Evolutionary conservation across 352 stramenopile species (phyloP).

Genomic region (Phytophthora meadii): DNA sequence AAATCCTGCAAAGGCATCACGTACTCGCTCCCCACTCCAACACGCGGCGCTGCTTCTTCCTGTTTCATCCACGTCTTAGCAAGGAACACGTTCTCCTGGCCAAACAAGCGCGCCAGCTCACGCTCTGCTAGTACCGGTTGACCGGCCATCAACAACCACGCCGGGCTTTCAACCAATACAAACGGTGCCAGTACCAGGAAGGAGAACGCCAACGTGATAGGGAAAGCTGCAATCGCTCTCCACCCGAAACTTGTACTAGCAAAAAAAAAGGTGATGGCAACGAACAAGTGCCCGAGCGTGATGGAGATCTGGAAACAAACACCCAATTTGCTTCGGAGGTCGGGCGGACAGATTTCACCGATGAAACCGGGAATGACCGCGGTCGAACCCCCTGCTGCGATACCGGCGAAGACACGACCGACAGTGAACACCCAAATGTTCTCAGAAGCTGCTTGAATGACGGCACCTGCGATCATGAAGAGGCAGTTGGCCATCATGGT

Average conservation of each 20-base stretch:
- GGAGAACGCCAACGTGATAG: conserved; percentile 40
- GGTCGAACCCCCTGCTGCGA: conserved; percentile 48
- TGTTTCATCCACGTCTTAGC: conserved; percentile 50
- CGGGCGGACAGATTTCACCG: conserved; percentile 52
- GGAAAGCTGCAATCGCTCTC: conserved; percentile 60
- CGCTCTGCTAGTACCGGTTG: conserved; percentile 29
- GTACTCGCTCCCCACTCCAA: conserved; percentile 30
- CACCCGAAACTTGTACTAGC: conserved; percentile 53
- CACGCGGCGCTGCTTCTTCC: conserved; percentile 26
- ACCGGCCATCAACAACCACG: conserved; percentile 48
- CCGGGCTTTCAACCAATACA: conserved; percentile 56
- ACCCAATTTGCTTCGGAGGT: conserved; percentile 46
- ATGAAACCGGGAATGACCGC: conserved; percentile 49
- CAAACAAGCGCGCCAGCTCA: conserved; percentile 42
- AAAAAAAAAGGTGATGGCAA: conserved; percentile 60
- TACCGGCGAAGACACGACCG: conserved; percentile 54
- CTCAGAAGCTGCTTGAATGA: conserved; percentile 34
- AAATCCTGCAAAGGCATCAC: conserved; percentile 31
- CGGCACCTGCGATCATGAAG: conserved; percentile 53
- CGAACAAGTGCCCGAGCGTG: conserved; percentile 50
- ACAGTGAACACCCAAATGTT: conserved; percentile 45
- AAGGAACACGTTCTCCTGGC: conserved; percentile 35
- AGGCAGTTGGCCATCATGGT: conserved; percentile 46
- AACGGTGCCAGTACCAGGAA: conserved; percentile 49
- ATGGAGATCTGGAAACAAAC: conserved; percentile 59